phyloP scores from a whole-genome alignment of 75 land plant genomes.

The Pseudotsuga menziesii region DNA sequence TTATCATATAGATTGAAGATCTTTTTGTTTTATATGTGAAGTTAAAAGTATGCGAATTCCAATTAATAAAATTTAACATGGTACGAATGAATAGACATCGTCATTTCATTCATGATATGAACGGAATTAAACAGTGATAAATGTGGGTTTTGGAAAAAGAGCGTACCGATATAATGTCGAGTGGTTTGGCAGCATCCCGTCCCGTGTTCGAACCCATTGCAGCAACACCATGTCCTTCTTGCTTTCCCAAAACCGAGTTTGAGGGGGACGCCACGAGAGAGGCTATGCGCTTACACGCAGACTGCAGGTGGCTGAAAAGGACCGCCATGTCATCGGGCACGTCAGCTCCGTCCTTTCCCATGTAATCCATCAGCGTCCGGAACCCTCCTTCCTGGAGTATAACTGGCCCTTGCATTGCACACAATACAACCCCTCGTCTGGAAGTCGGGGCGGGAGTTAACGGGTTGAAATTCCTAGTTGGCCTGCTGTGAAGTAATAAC shows the following conservation, averaged over 20 bases:
- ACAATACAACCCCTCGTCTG: too few relatives aligned
- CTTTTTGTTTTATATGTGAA: too few relatives aligned
- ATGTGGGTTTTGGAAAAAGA: not conserved
- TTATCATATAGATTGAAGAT: too few relatives aligned
- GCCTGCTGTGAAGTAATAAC: too few relatives aligned
- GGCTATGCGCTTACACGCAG: constrained; percentile 82
- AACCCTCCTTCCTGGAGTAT: constrained; percentile 6
- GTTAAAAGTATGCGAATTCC: too few relatives aligned
- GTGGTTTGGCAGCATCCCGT: constrained; percentile 84
- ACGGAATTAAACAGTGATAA: too few relatives aligned
- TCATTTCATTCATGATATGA: too few relatives aligned
- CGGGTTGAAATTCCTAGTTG: too few relatives aligned
- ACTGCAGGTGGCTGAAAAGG: constrained; percentile 70
- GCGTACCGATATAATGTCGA: constrained; percentile 80
- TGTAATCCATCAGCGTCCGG: constrained; percentile 57
- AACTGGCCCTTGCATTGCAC: too few relatives aligned
- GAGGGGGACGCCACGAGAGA: constrained; percentile 89
- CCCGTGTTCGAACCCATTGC: constrained; percentile 16
- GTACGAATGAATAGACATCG: not conserved
- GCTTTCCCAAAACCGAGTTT: constrained; percentile 28
- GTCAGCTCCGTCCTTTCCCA: constrained; percentile 47
- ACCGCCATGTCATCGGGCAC: constrained; percentile 74
- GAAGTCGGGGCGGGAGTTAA: too few relatives aligned
- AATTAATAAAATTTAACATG: too few relatives aligned
- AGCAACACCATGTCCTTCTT: not conserved